Evolutionary conservation across 805 yeast species (phyloP).

Genomic region (Vanderwaltozyma polyspora): DNA sequence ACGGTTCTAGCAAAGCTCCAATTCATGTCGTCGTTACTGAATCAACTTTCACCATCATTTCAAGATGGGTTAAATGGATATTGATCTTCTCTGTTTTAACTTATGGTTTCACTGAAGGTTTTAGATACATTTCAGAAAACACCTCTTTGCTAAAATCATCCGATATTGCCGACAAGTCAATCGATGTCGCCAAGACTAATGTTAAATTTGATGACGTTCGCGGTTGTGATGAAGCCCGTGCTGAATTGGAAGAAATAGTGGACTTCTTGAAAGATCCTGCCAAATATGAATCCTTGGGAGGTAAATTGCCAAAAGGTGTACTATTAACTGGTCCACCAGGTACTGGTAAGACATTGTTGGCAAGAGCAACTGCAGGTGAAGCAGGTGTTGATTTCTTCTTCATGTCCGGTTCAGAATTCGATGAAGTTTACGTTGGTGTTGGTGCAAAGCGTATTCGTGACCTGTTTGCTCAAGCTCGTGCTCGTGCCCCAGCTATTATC

Average conservation of each 20-base stretch:
- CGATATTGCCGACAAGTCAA: constrained; percentile 64
- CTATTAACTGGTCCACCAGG: constrained; percentile 97
- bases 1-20: constrained; percentile 70
- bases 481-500: constrained; percentile 91
- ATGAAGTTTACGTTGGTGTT: constrained; percentile 95
- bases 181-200: constrained; percentile 74
- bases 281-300: constrained; percentile 92
- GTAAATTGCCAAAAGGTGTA: constrained; percentile 95
- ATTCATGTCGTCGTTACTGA: constrained; percentile 90
- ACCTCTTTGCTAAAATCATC: constrained; percentile 52
- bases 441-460: constrained; percentile 98
- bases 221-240: constrained; percentile 97
- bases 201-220: constrained; percentile 88
- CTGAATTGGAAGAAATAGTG: constrained; percentile 95
- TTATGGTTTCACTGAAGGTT: constrained; percentile 70
- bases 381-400: constrained; percentile 98
- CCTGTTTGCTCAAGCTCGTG: constrained; percentile 82
- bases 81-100: constrained; percentile 69
- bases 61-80: constrained; percentile 84
- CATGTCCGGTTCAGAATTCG: constrained; percentile 98
- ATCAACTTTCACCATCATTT: constrained; percentile 60
- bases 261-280: constrained; percentile 94
- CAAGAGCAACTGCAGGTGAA: constrained; percentile 97
- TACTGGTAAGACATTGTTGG: constrained; percentile 93
- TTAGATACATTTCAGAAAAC: constrained; percentile 73